Evolutionary conservation across 176 grass and related monocot genomes (phyloP), one percentile per base, ranked within the genome.

Genomic region (Musa troglodytarum): DNA sequence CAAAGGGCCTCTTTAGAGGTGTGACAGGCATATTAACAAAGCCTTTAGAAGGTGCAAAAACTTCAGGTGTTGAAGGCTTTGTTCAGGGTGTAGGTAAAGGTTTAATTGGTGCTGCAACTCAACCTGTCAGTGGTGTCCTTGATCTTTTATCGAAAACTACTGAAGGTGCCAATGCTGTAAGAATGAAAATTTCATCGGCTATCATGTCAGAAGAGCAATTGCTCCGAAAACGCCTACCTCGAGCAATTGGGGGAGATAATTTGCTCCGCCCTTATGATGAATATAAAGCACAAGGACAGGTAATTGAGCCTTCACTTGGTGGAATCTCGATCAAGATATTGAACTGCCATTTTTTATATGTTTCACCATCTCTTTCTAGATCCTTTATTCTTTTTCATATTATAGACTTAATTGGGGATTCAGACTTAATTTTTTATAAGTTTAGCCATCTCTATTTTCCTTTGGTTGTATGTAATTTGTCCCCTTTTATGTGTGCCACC

Each of bases 91-190:
- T 98, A 53, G 94, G 90, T 75, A 93, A 98, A 88, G 94, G 94
- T 49, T 77, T 98, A 83, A 98, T 98, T 80, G 94, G 94, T 49
- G 94, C 88, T 28, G 94, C 94, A 74, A 90, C 94, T 57, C 94
- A 98, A 81, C 94, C 94, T 82, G 88, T 98, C 54, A 98, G 94
- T 54, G 94, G 94, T 75, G 94, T 98, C 69, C 88, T 98, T 69
- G 94, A 98, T 88, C 88, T 98, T 85, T 43, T 98, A 25, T 91
- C 94, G 12, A 98, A 98, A 83, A 98, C 94, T 69, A 98, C 94
- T 43, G 94, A 98, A 91, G 94, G 94, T 83, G 94, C 94, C 62
- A 98, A 98, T 93, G 94, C 94, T 21, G 90, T 98, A 72, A 93
- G 92, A 75, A 87, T 93, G 88, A 93, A 89, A 86, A 93, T 98